Evolutionary conservation across 805 yeast genomes (phyloP).

Genomic region (Candida maltosa): DNA sequence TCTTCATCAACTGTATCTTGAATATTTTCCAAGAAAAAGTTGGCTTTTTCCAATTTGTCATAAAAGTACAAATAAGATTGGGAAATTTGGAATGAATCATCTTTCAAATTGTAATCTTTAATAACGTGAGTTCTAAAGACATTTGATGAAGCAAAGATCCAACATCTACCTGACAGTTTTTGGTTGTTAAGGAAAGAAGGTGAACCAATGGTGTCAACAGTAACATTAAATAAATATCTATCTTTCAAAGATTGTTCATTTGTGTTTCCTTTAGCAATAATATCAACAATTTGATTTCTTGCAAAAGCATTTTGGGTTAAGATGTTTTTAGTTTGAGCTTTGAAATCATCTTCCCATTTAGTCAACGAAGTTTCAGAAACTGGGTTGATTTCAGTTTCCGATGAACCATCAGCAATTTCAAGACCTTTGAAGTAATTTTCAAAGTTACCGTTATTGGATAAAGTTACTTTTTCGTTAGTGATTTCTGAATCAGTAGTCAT

Average conservation of each 20-base stretch:
- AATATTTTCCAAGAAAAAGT: slow-evolving; percentile 74
- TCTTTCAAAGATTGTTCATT: slow-evolving; percentile 14
- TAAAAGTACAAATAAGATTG: slow-evolving; percentile 80
- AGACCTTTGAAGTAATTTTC: slow-evolving; percentile 4
- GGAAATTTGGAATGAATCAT: slow-evolving; percentile 62
- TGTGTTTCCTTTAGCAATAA: slow-evolving; percentile 35
- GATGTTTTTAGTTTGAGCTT: slow-evolving; percentile 46
- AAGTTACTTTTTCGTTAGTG: slow-evolving; percentile 2
- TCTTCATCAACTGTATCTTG: slow-evolving; percentile 64
- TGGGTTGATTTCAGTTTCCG: slow-evolving; percentile 20
- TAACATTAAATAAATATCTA: slow-evolving; percentile 33
- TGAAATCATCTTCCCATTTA: slow-evolving; percentile 45
- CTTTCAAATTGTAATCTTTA: slow-evolving; percentile 52
- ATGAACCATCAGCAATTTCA: neutral
- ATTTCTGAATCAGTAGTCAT: slow-evolving; percentile 2
- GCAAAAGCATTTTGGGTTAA: slow-evolving; percentile 55
- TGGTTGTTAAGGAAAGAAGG: slow-evolving; percentile 51
- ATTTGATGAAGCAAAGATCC: slow-evolving; percentile 85
- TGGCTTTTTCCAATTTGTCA: slow-evolving; percentile 83
- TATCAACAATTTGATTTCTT: slow-evolving; percentile 40
- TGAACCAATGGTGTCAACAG: slow-evolving; percentile 34
- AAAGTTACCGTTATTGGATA: slow-evolving; percentile 1
- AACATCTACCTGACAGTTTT: slow-evolving; percentile 76
- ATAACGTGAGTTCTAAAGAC: slow-evolving; percentile 63
- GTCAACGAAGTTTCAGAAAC: slow-evolving; percentile 27